Percentiles rank a stretch among this genome's conserved stretches.
phyloP scores from a whole-genome alignment of 768 basidiomycete species.

The Piloderma croceum region DNA sequence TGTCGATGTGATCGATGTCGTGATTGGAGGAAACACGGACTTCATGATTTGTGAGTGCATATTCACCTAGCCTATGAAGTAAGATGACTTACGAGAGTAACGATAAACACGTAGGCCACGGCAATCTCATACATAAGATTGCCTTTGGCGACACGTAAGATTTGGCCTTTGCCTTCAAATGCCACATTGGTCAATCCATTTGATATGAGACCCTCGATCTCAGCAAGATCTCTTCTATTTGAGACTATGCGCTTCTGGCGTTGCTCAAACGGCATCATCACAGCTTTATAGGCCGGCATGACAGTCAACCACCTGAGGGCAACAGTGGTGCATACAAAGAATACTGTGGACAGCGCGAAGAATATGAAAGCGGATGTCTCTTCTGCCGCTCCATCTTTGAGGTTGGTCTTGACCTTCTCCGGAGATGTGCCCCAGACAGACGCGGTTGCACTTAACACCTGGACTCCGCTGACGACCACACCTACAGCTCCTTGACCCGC shows the following conservation, averaged over 20 bases:
- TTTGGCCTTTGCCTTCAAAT: constrained; percentile 36
- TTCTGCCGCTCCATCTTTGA: constrained; percentile 44
- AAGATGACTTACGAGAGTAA: constrained; percentile 66
- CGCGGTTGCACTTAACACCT: constrained; percentile 57
- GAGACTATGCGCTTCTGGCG: constrained; percentile 18
- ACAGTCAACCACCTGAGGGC: constrained; percentile 55
- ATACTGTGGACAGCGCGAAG: constrained; percentile 64
- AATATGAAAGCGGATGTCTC: constrained; percentile 68
- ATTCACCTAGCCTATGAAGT: no score
- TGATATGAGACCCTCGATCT: constrained; percentile 35
- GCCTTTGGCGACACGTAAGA: constrained; percentile 50
- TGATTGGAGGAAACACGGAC: constrained; percentile 87
- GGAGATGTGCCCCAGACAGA: constrained; percentile 46
- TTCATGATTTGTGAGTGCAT: constrained; percentile 25
- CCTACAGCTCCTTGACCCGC: constrained; percentile 84
- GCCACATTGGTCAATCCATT: constrained; percentile 17
- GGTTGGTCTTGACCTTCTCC: constrained; percentile 17
- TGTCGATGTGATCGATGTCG: constrained; percentile 65
- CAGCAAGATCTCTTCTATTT: no score
- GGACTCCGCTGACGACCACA: constrained; percentile 73
- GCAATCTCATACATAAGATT: constrained; percentile 70
- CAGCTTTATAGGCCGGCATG: constrained; percentile 52
- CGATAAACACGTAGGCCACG: constrained; percentile 67
- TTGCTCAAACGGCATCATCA: constrained; percentile 45
- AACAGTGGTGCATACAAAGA: constrained; percentile 48